Conservation (phyloP, 164 flowering plant genomes). For the Chimonanthus praecox region DNA sequence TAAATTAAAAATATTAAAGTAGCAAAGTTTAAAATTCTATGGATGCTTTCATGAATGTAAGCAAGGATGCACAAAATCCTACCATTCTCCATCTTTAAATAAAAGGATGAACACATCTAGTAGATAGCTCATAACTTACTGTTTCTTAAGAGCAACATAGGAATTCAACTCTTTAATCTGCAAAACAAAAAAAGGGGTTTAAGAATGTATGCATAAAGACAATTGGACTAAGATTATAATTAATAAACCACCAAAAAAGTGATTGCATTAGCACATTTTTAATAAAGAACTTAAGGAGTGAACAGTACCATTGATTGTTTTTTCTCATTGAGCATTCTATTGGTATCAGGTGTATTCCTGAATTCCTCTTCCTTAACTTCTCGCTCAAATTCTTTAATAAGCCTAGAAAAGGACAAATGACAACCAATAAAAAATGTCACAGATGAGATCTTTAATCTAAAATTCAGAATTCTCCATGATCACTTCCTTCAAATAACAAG, state of each 20-base stretch:
- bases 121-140: constrained; percentile 37
- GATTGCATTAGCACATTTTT: neutral
- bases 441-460: neutral
- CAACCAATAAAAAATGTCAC: neutral
- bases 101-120: neutral
- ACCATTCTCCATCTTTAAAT: neutral
- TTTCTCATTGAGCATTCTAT: constrained; percentile 65
- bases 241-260: neutral
- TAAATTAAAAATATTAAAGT: too few species aligned
- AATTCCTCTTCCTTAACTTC: constrained; percentile 55
- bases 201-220: neutral
- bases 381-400: constrained; percentile 75
- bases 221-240: neutral
- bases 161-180: constrained; percentile 82
- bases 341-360: constrained; percentile 41
- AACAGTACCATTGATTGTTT: constrained; percentile 65
- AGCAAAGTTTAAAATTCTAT: too few species aligned
- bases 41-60: neutral
- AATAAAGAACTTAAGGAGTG: constrained; percentile 1
- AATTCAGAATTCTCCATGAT: neutral
- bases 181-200: constrained; percentile 1
- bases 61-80: neutral
- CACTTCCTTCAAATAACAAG: neutral
- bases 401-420: constrained; percentile 35
- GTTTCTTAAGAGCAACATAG: constrained; percentile 70